Percentiles rank a stretch among this genome's conserved stretches.
Conservation (phyloP, 148 eudicot species). For the Dysphania ambrosioides region DNA sequence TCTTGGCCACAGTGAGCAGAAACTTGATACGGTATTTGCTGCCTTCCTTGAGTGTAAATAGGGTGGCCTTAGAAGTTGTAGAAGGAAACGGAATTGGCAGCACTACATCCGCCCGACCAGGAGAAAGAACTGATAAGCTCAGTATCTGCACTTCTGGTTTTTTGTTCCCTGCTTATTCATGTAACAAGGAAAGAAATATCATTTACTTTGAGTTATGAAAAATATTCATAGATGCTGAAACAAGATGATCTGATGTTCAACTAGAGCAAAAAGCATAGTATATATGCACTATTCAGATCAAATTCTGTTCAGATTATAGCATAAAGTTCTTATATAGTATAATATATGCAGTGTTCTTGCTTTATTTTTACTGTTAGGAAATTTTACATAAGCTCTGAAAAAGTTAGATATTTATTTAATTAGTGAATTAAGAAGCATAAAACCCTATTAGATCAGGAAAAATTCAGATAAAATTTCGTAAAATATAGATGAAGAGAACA, state of each 20-base stretch:
- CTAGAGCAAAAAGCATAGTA: too few species aligned
- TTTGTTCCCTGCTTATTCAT: constrained; percentile 16
- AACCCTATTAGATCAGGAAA: neutral
- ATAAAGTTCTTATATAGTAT: neutral
- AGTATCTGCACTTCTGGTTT: constrained; percentile 31
- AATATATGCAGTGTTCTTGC: neutral
- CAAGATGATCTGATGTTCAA: too few species aligned
- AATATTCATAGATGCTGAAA: too few species aligned
- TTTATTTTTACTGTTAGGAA: neutral
- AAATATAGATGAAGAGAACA: neutral
- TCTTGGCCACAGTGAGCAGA: constrained; percentile 24
- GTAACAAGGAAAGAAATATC: neutral
- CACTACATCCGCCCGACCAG: constrained; percentile 34
- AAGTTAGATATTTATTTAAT: too few species aligned
- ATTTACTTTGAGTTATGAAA: too few species aligned
- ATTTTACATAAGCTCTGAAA: neutral
- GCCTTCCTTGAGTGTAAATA: constrained; percentile 43
- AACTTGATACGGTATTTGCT: constrained; percentile 33
- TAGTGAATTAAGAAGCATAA: neutral
- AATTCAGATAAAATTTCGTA: neutral
- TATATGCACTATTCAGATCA: too few species aligned
- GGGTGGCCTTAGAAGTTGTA: constrained; percentile 30
- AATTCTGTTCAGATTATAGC: neutral
- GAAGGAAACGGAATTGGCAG: constrained; percentile 31
- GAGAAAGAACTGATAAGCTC: constrained; percentile 31